Base-by-base conservation (phyloP, 1,284 basidiomycete species). In the Thecaphora thlaspeos region DNA sequence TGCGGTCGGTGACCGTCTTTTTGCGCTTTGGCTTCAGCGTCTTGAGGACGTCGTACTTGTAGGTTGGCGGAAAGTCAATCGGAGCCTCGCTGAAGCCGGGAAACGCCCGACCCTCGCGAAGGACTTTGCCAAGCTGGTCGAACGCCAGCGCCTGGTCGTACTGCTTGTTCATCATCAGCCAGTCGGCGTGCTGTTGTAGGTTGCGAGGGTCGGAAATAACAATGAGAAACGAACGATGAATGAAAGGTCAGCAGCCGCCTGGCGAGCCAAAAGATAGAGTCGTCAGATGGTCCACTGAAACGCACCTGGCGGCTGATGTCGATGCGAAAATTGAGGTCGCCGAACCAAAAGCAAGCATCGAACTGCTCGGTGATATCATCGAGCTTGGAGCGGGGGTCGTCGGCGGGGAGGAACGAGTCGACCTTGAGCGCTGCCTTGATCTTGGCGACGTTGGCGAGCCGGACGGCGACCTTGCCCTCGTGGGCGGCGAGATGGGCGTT, bases 341-440 rank as follows among this genome's bases (percentile, higher is more conserved):
- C 61, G 23, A 64, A 64, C 37, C 90, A 81, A 72, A 91, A 91
- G 0, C 86, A 84, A 65, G 86, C 85, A 71, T 93, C 90, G 66
- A 91, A 92, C 64, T 83, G 84, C 71, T 90, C 88, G 0, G 88
- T 90, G 44, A 90, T 79, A 73, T 91, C 88, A 85, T 69, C 48
- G 19, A 60, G 45, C 26, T 38, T 42, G 21, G 63, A 61, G 0
- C 68, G 54, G 12, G 85, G 84, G 74, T 90, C 88, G 48, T 84
- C 80, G 2, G 81, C 73, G 1, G 80, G 70, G 9, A 91, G 79
- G 70, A 88, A 84, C 42, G 80, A 81, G 62, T 84, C 80, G 4
- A 83, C 77, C 21, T 78, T 74, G 17, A 84, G 72, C 55, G 83
- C 82, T 2, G 77, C 68, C 54, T 83, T 81, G 76, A 84, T 84